Base-by-base conservation (phyloP, 176 grass and related monocot genomes). In the Neostapfia colusana region DNA sequence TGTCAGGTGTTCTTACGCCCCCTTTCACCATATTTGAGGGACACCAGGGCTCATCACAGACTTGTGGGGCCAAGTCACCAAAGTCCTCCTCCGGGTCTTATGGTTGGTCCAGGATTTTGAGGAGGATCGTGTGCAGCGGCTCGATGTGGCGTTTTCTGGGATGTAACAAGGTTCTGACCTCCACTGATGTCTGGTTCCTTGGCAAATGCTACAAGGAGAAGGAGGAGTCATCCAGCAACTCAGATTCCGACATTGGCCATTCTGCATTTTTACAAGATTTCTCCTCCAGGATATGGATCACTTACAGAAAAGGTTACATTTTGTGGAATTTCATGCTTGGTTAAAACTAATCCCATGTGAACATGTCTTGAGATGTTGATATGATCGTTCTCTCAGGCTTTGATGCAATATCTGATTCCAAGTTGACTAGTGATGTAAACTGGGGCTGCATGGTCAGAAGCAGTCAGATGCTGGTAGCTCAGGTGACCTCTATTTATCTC, bases 401-500 rank as follows among this genome's bases (percentile, higher is more conserved):
- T 68, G 80, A 90, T 27, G 83, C 74, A 48, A 95, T 95, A 65
- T 74, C 87, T 24, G 87, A 87, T 70, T 85, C 96, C 42, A 90
- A 88, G 66, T 80, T 82, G 20, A 95, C 89, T 24, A 95, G 85
- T 66, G 96, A 99, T 85, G 85, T 90, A 2, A 92, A 82, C 45
- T 99, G 96, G 96, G 96, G 96, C 9, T 99, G 96, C 77, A 99
- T 99, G 96, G 93, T 99, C 28, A 99, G 96, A 99, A 95, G 96
- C 75, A 99, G 96, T 68, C 96, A 99, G 76, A 99, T 99, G 96
- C 82, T 99, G 74, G 87, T 99, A 59, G 89, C 92, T 26, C 92
- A 99, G 91, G 96, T 93, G 26, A 6, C 14, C 0, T 59, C 38
- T 67, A 57, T 75, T 51, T 24, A 17, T 21, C 57, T 81, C 4